phyloP scores from a whole-genome alignment of 2,329 filamentous ascomycete genomes.

The Nakataea oryzae region DNA sequence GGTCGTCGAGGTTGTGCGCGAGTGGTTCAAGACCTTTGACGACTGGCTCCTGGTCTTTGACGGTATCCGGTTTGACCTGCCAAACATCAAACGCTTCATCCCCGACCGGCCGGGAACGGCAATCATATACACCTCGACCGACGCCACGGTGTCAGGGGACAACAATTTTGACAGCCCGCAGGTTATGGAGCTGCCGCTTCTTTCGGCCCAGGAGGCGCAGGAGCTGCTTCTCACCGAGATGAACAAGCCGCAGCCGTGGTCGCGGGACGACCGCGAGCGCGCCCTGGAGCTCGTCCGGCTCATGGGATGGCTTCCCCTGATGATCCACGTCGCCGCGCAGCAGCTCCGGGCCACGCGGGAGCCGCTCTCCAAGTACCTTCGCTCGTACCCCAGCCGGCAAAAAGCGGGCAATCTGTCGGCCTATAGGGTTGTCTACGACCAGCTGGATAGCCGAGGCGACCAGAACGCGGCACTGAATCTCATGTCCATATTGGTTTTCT shows the following conservation, averaged over 20 bases:
- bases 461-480: conserved; percentile 47
- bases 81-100: conserved; percentile 49
- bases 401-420: conserved; percentile 38
- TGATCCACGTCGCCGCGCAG: conserved; percentile 56
- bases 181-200: conserved; percentile 41
- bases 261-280: conserved; percentile 40
- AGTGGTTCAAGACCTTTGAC: conserved; percentile 51
- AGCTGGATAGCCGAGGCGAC: conserved; percentile 34
- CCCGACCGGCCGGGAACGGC: conserved; percentile 52
- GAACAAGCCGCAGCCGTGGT: conserved; percentile 44
- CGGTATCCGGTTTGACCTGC: conserved; percentile 50
- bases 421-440: conserved; percentile 35
- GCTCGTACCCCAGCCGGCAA: conserved; percentile 43
- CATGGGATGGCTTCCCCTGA: conserved; percentile 55
- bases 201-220: conserved; percentile 47
- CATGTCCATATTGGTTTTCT: conserved; percentile 54
- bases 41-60: conserved; percentile 61
- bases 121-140: conserved; percentile 59
- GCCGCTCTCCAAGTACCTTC: conserved; percentile 50
- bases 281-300: conserved; percentile 52
- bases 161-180: conserved; percentile 49
- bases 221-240: conserved; percentile 52
- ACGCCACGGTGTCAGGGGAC: conserved; percentile 42
- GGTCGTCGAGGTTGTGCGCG: conserved; percentile 45
- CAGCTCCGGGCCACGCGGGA: conserved; percentile 50